Base-by-base conservation (phyloP, 192 early-diverging fungal genomes). In the Coemansia sp. region DNA sequence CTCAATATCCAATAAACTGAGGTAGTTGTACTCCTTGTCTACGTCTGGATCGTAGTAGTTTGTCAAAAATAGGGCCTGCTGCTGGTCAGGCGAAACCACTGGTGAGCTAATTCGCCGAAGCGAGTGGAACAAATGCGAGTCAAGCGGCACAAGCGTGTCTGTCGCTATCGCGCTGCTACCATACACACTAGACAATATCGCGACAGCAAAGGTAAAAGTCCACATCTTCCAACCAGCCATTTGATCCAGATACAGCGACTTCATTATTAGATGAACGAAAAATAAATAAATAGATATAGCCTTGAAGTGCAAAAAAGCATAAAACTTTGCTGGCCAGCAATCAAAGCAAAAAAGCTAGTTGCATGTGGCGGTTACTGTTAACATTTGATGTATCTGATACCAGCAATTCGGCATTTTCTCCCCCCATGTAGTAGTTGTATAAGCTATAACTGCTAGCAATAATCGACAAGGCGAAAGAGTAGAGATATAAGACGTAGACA, bases 181-280 rank as follows among this genome's bases (percentile, higher is more conserved):
- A 11, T 20, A 34, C 36, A 38, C 5, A 40, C 7, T 10, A 18
- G 29, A 62, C 60, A 38, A 38, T n/a, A 38, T 22, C 85, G 18
- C 86, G 73, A 1, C 78, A 43, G 10, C 66, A 66, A 40, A 88
- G 41, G 20, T 27, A 31, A 15, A 15, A 7, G 52, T 82, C 84
- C 27, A 76, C 71, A 36, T 64, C 52, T 9, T 87, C 49, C 31
- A 85, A 27, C 60, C 54, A 57, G 29, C 54, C 24, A 57, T 57
- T 57, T 5, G 12, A 16, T 29, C 20, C 51, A 22, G 51, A 22
- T 54, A 31, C 5, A 31, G 29, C 27, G 20, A 5, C 54, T 16
- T 57, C 54, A 57, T 57, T 29, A 54, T 64, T 38, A 83, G 75
- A 68, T 83, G 91, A 18, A 73, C 44, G 29, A 47, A 65, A 44